These are phyloP conservation scores for Acer saccharum DNA, from an alignment of 345 rosid genomes.

Conservation along the genomic window DNA sequence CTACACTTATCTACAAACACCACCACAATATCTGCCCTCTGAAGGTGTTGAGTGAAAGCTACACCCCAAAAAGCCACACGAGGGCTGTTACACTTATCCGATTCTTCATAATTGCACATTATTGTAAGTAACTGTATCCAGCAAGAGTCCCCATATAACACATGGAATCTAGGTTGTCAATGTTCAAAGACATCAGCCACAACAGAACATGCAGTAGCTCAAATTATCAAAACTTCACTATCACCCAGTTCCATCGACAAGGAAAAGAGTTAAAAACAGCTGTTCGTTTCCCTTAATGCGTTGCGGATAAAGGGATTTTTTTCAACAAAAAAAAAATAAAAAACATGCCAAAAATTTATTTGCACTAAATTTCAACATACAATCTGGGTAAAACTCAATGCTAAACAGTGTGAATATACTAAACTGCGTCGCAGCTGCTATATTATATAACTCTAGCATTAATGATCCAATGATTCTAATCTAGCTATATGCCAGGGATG, in stretches of 20 bases:
- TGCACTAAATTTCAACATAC: not conserved
- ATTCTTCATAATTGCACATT: not conserved
- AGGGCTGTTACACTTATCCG: not conserved
- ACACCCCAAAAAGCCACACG: not conserved
- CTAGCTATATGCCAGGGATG: not conserved
- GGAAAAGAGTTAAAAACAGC: not conserved
- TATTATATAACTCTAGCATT: not conserved
- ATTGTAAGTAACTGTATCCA: not conserved
- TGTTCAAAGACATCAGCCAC: not conserved
- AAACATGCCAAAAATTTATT: no score
- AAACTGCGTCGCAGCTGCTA: not conserved
- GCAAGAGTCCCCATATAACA: not conserved
- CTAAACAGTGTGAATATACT: not conserved
- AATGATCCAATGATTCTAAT: not conserved
- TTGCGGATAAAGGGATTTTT: not conserved
- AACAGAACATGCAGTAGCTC: not conserved
- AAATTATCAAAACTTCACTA: not conserved
- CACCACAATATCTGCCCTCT: not conserved
- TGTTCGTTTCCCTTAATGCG: not conserved
- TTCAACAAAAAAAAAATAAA: no score
- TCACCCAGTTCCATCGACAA: not conserved
- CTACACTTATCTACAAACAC: not conserved
- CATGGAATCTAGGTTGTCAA: not conserved
- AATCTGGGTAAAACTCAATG: not conserved
- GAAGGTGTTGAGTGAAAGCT: not conserved